phyloP scores from a whole-genome alignment of 106 monocot species.

The Alisma plantagoaquatica region DNA sequence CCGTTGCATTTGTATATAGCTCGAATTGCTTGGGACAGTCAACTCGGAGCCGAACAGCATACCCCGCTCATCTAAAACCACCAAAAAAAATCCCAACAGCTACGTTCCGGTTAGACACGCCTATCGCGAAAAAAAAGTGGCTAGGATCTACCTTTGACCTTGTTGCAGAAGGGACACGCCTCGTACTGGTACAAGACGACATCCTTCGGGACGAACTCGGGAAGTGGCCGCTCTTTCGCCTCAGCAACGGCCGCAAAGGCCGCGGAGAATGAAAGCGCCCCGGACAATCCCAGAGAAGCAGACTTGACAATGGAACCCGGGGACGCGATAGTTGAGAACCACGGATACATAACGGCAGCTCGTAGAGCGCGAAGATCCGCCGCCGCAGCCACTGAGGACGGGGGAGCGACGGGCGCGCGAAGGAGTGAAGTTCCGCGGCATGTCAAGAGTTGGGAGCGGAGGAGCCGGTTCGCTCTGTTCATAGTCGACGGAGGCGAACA shows the following conservation, averaged over 20 bases:
- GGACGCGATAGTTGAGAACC: conserved; percentile 1
- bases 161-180: conserved; percentile 98
- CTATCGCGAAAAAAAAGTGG: too few relatives aligned
- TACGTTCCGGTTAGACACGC: too few relatives aligned
- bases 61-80: too few relatives aligned
- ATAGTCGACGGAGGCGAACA: not conserved
- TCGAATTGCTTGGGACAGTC: too few relatives aligned
- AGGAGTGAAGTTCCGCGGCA: not conserved
- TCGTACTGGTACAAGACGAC: conserved; percentile 95
- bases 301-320: conserved; percentile 13
- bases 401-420: not conserved
- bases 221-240: conserved; percentile 40
- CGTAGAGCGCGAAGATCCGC: not conserved
- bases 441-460: conserved; percentile 2
- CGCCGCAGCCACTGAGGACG: not conserved
- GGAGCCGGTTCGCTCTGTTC: conserved; percentile 1
- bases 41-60: too few relatives aligned
- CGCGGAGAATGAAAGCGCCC: conserved; percentile 58
- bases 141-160: conserved; percentile 98
- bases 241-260: conserved; percentile 47
- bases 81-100: too few relatives aligned
- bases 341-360: not conserved
- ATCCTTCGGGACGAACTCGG: conserved; percentile 45
- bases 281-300: conserved; percentile 41
- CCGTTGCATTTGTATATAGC: too few relatives aligned